Evolutionary conservation across 768 basidiomycete genomes (phyloP).

Genomic region (Boletus edulis): DNA sequence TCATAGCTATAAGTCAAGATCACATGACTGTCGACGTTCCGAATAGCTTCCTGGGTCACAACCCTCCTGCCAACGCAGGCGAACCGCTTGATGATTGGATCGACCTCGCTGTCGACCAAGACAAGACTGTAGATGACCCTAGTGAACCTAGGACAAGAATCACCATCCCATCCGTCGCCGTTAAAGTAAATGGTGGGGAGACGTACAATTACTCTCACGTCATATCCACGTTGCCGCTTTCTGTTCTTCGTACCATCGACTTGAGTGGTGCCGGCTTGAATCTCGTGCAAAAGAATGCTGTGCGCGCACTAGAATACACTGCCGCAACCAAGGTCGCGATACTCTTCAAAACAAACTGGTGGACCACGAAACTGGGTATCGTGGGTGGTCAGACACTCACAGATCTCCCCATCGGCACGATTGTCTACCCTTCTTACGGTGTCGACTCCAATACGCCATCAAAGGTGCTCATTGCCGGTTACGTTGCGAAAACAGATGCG

Average conservation of each 20-base stretch:
- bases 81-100: neutral
- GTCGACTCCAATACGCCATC: slow-evolving; percentile 7
- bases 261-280: slow-evolving; percentile 4
- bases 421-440: slow-evolving; percentile 9
- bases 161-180: neutral
- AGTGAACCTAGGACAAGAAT: neutral
- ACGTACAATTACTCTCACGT: slow-evolving; percentile 9
- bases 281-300: slow-evolving; percentile 5
- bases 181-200: slow-evolving; percentile 4
- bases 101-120: neutral
- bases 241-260: slow-evolving; percentile 4
- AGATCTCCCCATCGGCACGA: slow-evolving; percentile 6
- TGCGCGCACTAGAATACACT: neutral
- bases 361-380: slow-evolving; percentile 10
- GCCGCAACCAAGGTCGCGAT: neutral
- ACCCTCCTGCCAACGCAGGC: neutral
- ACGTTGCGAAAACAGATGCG: neutral
- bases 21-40: neutral
- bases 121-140: neutral
- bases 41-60: too few species aligned
- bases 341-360: slow-evolving; percentile 13
- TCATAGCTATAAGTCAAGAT: slow-evolving; percentile 3
- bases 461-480: slow-evolving; percentile 9
- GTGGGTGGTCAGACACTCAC: slow-evolving; percentile 10
- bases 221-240: slow-evolving; percentile 7